Percentiles rank a stretch among this genome's conserved stretches.
Conservation (phyloP, 768 basidiomycete genomes). For the Rhodotorula diobovata region DNA sequence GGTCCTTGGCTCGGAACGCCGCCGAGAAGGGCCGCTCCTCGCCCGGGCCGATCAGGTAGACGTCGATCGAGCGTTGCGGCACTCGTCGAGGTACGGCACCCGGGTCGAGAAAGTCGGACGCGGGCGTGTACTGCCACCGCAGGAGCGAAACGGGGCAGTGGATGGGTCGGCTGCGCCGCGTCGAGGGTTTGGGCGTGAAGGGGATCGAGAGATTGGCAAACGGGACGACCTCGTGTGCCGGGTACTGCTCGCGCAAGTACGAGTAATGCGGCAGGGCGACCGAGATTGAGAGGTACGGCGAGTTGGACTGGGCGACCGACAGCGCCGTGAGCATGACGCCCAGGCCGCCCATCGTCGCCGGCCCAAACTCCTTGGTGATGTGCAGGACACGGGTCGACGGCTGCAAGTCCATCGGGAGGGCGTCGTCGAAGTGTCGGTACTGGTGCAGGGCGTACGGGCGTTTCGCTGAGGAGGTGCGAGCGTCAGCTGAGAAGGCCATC, state of each 20-base stretch:
- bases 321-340: slow-evolving; percentile 31
- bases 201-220: slow-evolving; percentile 12
- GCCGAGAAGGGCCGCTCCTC: slow-evolving; percentile 11
- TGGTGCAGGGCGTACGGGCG: background rate
- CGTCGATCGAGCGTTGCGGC: slow-evolving; percentile 1
- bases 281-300: slow-evolving; percentile 11
- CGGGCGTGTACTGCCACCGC: slow-evolving; percentile 14
- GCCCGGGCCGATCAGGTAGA: slow-evolving; percentile 23
- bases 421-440: slow-evolving; percentile 16
- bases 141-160: slow-evolving; percentile 12
- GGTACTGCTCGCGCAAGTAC: background rate
- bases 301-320: slow-evolving; percentile 18
- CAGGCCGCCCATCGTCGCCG: slow-evolving; percentile 30
- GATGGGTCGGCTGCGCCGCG: background rate
- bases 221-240: background rate
- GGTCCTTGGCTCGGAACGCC: slow-evolving; percentile 21
- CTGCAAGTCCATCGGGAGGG: background rate
- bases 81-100: no score
- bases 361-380: slow-evolving; percentile 31
- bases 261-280: slow-evolving; percentile 31
- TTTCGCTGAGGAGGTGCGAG: background rate
- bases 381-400: slow-evolving; percentile 21
- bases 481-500: background rate
- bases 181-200: background rate
- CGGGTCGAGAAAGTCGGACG: slow-evolving; percentile 15